These are phyloP conservation scores for Collybia mongolica DNA, from an alignment of 768 basidiomycete species.

Conservation along the genomic window DNA sequence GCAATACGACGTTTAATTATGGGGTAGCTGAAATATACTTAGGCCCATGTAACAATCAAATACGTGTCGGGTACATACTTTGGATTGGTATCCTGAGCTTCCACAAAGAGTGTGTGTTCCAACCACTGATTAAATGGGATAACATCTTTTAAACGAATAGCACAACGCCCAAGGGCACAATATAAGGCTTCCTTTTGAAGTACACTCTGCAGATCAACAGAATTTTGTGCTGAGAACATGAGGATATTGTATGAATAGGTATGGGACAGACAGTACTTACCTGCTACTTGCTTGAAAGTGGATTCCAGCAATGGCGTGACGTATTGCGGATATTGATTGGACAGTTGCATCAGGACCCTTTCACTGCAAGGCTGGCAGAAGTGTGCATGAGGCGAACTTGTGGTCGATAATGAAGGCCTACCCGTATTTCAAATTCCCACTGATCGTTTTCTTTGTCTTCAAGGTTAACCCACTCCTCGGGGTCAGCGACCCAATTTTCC, in stretches of 20 bases:
- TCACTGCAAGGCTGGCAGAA: conserved; percentile 81
- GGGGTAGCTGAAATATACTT: conserved; percentile 58
- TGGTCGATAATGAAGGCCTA: conserved; percentile 32
- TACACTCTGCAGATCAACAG: conserved; percentile 54
- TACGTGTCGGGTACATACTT: conserved; percentile 38
- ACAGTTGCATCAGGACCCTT: conserved; percentile 82
- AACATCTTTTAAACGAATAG: conserved; percentile 53
- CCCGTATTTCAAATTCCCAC: conserved; percentile 92
- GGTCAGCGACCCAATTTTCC: conserved; percentile 81
- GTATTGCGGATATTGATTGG: conserved; percentile 64
- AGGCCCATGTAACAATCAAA: not conserved
- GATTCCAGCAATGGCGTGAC: conserved; percentile 65
- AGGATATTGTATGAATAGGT: conserved; percentile 1
- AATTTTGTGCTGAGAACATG: conserved; percentile 36
- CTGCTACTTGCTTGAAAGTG: conserved; percentile 58
- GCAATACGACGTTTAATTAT: conserved; percentile 95
- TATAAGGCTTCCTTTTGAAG: conserved; percentile 86
- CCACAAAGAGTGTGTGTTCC: conserved; percentile 51
- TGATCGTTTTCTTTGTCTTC: conserved; percentile 90
- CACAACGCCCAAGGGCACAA: conserved; percentile 86
- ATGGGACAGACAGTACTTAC: conserved; percentile 36
- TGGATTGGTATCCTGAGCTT: conserved; percentile 58
- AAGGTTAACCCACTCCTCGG: conserved; percentile 91
- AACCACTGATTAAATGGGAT: conserved; percentile 77
- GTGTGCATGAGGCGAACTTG: not conserved